Percentiles rank a stretch among this genome's conserved stretches.
phyloP scores from a whole-genome alignment of 1,139 yeast genomes.

The Debaryomycetaceae sp. region DNA sequence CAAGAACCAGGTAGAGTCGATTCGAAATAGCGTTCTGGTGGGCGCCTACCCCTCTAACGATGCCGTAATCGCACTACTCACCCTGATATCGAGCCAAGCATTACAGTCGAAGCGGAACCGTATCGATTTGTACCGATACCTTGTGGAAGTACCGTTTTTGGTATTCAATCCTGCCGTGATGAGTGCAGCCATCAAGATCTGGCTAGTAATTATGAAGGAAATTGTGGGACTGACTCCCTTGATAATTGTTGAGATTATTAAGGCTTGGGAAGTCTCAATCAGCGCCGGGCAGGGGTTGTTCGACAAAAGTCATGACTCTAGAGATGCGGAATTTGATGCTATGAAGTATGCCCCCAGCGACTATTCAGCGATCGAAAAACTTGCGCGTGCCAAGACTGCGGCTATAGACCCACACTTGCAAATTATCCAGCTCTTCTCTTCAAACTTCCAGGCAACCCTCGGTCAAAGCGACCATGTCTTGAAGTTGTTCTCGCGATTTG shows the following conservation, averaged over 20 bases:
- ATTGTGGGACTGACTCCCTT: conserved; percentile 43
- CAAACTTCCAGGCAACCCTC: conserved; percentile 76
- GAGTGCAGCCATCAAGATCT: conserved; percentile 59
- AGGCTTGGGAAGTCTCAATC: conserved; percentile 60
- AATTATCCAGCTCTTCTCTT: conserved; percentile 57
- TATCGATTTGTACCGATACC: conserved; percentile 43
- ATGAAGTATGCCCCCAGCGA: conserved; percentile 93
- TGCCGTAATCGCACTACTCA: conserved; percentile 34
- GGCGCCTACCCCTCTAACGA: conserved; percentile 9
- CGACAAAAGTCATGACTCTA: conserved; percentile 47
- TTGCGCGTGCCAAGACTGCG: conserved; percentile 36
- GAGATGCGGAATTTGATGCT: conserved; percentile 49
- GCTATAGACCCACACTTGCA: conserved; percentile 65
- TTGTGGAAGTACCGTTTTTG: conserved; percentile 65
- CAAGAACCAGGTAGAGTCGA: conserved; percentile 3
- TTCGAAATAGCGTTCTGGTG: conserved; percentile 1
- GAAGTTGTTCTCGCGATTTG: conserved; percentile 56
- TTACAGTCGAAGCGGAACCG: conserved; percentile 33
- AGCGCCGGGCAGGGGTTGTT: conserved; percentile 54
- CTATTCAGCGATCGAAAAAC: conserved; percentile 44
- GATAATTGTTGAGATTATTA: conserved; percentile 59
- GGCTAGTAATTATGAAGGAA: conserved; percentile 76
- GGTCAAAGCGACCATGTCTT: conserved; percentile 65
- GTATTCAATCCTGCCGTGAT: conserved; percentile 52
- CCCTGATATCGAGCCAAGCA: conserved; percentile 38